Evolutionary conservation across 306 rosid species (phyloP).

Genomic region (Prunus davidiana): DNA sequence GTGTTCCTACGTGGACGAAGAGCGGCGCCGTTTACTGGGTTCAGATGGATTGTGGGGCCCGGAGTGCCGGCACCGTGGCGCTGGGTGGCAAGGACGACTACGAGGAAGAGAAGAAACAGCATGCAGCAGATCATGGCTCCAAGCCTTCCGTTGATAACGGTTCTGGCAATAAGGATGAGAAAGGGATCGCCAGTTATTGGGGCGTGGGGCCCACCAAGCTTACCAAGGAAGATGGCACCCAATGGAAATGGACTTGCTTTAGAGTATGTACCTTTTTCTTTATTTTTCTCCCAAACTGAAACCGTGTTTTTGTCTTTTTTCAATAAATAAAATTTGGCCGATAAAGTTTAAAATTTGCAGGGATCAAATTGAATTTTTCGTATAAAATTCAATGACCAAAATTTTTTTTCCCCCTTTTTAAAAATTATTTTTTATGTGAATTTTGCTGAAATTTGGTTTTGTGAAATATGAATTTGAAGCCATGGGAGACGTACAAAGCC

Average conservation of each 20-base stretch:
- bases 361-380: too few relatives aligned
- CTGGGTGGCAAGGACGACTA: background rate
- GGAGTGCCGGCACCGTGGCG: conserved; percentile 14
- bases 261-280: conserved; percentile 31
- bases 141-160: background rate
- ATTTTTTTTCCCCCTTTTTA: too few relatives aligned
- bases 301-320: too few relatives aligned
- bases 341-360: too few relatives aligned
- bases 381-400: too few relatives aligned
- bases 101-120: conserved; percentile 15
- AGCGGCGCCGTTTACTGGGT: background rate
- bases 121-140: conserved; percentile 2
- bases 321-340: too few relatives aligned
- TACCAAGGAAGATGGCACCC: conserved; percentile 54
- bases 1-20: background rate
- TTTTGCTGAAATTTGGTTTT: too few relatives aligned
- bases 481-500: conserved; percentile 75
- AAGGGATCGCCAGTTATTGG: conserved; percentile 54
- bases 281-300: too few relatives aligned
- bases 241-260: conserved; percentile 74
- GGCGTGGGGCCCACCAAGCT: conserved; percentile 40
- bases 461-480: conserved; percentile 31
- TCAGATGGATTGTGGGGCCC: conserved; percentile 13
- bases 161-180: conserved; percentile 26
- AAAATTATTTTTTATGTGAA: too few relatives aligned